Conservation (phyloP, 352 stramenopile genomes). For the Globisporangium perplexum region DNA sequence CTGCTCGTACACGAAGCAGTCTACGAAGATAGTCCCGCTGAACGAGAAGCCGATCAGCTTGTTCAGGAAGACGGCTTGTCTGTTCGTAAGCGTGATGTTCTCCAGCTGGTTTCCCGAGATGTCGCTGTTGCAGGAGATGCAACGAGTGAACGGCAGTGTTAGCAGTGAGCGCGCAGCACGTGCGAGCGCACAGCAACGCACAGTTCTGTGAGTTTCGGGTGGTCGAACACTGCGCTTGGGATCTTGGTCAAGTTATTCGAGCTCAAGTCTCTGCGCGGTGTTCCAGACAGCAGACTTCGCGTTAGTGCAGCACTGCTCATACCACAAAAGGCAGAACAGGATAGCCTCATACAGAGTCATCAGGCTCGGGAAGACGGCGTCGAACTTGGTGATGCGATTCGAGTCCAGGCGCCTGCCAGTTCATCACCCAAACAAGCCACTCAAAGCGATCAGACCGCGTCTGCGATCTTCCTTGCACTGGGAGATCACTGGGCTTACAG, state of each 20-base stretch:
- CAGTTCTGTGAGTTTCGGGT: conserved; percentile 1
- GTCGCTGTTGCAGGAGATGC: not conserved
- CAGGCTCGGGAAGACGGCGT: too few relatives aligned
- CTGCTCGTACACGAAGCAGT: conserved; percentile 2
- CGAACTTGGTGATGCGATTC: too few relatives aligned
- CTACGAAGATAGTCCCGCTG: not conserved
- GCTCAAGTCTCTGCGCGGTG: not conserved
- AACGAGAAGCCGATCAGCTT: not conserved
- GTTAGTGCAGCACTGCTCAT: too few relatives aligned
- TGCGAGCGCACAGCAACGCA: not conserved
- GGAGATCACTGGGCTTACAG: not conserved
- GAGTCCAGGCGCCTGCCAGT: too few relatives aligned
- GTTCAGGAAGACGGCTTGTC: conserved; percentile 2
- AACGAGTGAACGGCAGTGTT: not conserved
- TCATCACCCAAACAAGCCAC: not conserved
- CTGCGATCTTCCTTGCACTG: too few relatives aligned
- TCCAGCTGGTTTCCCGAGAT: not conserved
- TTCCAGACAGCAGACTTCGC: too few relatives aligned
- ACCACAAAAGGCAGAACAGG: too few relatives aligned
- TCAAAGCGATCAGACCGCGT: too few relatives aligned
- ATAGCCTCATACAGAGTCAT: too few relatives aligned
- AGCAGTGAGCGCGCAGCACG: too few relatives aligned
- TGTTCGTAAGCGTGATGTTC: conserved; percentile 4
- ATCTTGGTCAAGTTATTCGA: conserved; percentile 4
- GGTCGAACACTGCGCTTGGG: not conserved